Base-by-base conservation (phyloP, 2,329 filamentous ascomycete genomes). In the Hymenoscyphus fraxineus region DNA sequence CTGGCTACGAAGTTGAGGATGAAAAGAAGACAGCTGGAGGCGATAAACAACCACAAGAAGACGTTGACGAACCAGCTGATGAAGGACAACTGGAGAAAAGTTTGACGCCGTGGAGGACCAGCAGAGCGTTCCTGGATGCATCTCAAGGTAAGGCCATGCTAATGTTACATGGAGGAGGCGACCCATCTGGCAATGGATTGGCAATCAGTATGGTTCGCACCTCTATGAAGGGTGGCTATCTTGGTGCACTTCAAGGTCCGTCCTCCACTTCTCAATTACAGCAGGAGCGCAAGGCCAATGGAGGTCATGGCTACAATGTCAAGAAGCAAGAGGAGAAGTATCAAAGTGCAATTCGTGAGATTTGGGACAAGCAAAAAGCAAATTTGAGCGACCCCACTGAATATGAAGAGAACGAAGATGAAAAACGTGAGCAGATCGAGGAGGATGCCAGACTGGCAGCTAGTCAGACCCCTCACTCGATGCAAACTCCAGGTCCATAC, bases 181-280 rank as follows among this genome's bases (percentile, higher is more conserved):
- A 99, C 74, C 95, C 95, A 3, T 97, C 94, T 0, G 93, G 93
- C 31, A 90, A 93, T 72, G 95, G 95, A 1, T 88, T 97, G 65
- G 95, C 92, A 2, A 97, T 98, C 80, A 97, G 92, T 75, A 97
- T 99, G 77, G 93, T 99, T 76, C 93, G 95, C 74, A 97, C 93
- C 0, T 96, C 92, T 0, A 99, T 99, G 95, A 99, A 99, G 78
- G 95, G 95, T 67, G 95, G 95, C 0, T 99, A 87, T 66, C 85
- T 97, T 77, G 92, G 93, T 74, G 90, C 93, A 22, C 85, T 96
- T 32, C 85, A 86, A 65, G 86, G 86, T 1, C 85, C 86, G 2
- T 78, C 85, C 47, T 84, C 86, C 7, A 88, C 86, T 2, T 87
- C 86, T 76, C 93, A 92, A 73, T 91, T 93, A 66, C 66, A 65